Evolutionary conservation across 768 basidiomycete species (phyloP).

Genomic region (Lactarius pseudohatsudake): DNA sequence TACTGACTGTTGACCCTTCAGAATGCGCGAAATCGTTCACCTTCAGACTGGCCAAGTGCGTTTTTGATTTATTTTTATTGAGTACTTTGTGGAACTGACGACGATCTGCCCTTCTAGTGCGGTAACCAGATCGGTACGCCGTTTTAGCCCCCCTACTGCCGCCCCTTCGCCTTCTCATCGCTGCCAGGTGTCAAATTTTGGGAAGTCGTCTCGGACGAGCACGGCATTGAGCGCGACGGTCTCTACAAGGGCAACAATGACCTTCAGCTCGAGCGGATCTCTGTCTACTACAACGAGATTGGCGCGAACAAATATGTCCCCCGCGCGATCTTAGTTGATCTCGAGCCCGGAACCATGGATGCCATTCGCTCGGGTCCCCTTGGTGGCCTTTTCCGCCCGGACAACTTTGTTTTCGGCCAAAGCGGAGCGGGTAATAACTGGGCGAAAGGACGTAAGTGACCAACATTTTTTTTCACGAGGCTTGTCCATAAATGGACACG

Average conservation of each 20-base stretch:
- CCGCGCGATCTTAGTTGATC: conserved; percentile 94
- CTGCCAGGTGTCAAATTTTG: conserved; percentile 86
- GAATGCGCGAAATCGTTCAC: conserved; percentile 99
- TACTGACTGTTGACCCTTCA: conserved; percentile 35
- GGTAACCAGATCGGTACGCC: conserved; percentile 97
- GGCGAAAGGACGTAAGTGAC: conserved; percentile 95
- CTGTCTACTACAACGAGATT: conserved; percentile 97
- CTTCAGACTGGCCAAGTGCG: conserved; percentile 97
- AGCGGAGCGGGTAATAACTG: conserved; percentile 99
- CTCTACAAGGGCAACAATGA: conserved; percentile 91
- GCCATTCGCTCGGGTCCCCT: conserved; percentile 88
- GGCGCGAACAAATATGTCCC: conserved; percentile 97
- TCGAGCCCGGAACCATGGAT: conserved; percentile 97
- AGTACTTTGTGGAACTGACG: conserved; percentile 28
- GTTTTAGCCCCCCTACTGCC: conserved; percentile 22
- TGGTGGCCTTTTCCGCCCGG: conserved; percentile 91
- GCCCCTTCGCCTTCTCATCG: conserved; percentile 22
- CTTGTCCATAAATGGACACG: not conserved
- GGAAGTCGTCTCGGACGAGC: conserved; percentile 98
- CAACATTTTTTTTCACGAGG: not conserved
- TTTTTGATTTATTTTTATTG: conserved; percentile 22
- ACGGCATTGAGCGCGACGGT: conserved; percentile 93
- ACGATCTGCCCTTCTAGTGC: conserved; percentile 55
- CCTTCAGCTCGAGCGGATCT: conserved; percentile 95
- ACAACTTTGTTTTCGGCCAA: conserved; percentile 98